These are phyloP conservation scores for Plectosphaerella sp. DNA, from an alignment of 2,329 filamentous ascomycete species.

Conservation along the genomic window DNA sequence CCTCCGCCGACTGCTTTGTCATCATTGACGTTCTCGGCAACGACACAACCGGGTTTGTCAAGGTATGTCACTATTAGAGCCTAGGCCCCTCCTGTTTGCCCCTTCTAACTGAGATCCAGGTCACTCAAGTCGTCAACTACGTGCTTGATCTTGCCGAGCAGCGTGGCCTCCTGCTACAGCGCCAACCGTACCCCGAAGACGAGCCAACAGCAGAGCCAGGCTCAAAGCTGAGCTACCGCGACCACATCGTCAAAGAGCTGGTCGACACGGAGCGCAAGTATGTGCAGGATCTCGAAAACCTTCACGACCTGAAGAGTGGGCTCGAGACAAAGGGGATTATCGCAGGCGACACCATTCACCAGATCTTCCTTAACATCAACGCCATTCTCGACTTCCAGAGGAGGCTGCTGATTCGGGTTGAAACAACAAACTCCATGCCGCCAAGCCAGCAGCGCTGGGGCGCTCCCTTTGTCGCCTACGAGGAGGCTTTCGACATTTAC, in stretches of 20 bases:
- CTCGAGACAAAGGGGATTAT: constrained; percentile 85
- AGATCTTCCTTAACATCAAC: constrained; percentile 96
- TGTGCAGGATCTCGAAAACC: constrained; percentile 90
- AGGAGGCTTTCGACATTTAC: constrained; percentile 87
- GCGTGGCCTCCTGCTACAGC: constrained; percentile 66
- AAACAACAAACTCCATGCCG: constrained; percentile 86
- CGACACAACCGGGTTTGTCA: constrained; percentile 96
- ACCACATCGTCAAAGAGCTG: constrained; percentile 87
- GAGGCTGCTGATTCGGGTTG: constrained; percentile 89
- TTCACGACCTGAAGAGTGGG: constrained; percentile 87
- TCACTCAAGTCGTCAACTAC: constrained; percentile 86
- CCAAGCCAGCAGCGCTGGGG: constrained; percentile 84
- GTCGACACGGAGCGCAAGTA: constrained; percentile 97
- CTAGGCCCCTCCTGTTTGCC: not conserved
- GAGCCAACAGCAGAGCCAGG: constrained; percentile 49
- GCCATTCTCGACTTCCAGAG: constrained; percentile 92
- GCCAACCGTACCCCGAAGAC: constrained; percentile 53
- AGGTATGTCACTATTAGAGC: constrained; percentile 48
- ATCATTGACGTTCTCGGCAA: constrained; percentile 88
- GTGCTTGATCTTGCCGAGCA: constrained; percentile 84
- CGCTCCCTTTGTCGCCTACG: constrained; percentile 79
- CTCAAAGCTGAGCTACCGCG: constrained; percentile 67
- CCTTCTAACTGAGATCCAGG: constrained; percentile 28
- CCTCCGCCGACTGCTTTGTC: constrained; percentile 81
- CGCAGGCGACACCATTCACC: constrained; percentile 83